Evolutionary conservation across 345 rosid genomes (phyloP), one percentile per base, ranked within the genome.

Genomic region (Erucastrum elatum): DNA sequence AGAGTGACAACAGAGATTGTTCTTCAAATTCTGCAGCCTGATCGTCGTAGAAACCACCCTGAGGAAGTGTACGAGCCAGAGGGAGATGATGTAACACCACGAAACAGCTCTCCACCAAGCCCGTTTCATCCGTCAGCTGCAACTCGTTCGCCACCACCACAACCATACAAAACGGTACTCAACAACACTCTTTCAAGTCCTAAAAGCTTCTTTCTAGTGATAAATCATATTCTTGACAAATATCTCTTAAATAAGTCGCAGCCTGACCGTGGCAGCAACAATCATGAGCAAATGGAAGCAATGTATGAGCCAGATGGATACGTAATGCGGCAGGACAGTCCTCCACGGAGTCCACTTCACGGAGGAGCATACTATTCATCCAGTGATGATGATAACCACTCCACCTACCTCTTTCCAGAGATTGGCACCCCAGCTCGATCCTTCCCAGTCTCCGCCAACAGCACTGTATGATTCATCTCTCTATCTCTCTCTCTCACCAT

Each of bases 341-440:
- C 75, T n/a, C 56, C 56, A 13, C 56, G 56, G 56, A 49, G 82
- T 31, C 78, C 65, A 33, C 2, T 68, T 15, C 74, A 73, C 51
- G 64, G 55, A 63, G 25, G 53, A 64, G 26, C 49, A 31, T 72
- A 41, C 69, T 72, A 73, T 35, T 53, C 78, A 46, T 79, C 78
- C 27, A 79, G 82, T 11, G 78, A 74, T 31, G 78, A 73, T 13
- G 78, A 79, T 27, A 68, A 79, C 44, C 70, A 60, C 4, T 79
- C 82, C 21, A 74, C 34, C 60, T 79, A 68, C 39, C 75, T 79
- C 37, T 79, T 27, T n/a, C 82, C 82, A 26, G 82, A 79, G 9
- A 74, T 74, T 39, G 33, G 15, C 65, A 41, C 69, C 31, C 73
- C 73, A 31, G 16, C 16, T 26, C 82, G 72, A 60, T 66, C 77